Evolutionary conservation across 1,284 basidiomycete genomes (phyloP).

Genomic region (Ustilago crameri): DNA sequence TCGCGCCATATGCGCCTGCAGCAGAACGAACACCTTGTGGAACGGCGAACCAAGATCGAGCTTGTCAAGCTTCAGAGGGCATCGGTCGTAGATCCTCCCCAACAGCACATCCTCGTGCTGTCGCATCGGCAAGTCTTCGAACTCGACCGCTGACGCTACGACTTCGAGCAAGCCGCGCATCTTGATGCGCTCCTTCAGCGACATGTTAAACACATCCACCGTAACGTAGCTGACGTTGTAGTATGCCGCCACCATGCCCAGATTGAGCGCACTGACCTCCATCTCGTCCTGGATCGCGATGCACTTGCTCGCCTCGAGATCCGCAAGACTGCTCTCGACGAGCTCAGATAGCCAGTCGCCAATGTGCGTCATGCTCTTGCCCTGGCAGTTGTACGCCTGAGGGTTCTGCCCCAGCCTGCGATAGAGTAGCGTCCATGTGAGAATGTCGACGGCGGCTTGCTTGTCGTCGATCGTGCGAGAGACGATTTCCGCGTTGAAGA

Average conservation of each 20-base stretch:
- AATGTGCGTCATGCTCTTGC: slow-evolving; percentile 61
- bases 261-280: slow-evolving; percentile 70
- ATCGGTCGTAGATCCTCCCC: slow-evolving; percentile 90
- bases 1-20: slow-evolving; percentile 96
- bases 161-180: slow-evolving; percentile 96
- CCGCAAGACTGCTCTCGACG: slow-evolving; percentile 90
- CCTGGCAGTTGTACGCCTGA: slow-evolving; percentile 66
- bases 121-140: slow-evolving; percentile 86
- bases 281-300: slow-evolving; percentile 81
- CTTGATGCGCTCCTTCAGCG: slow-evolving; percentile 95
- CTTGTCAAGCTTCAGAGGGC: slow-evolving; percentile 86
- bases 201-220: slow-evolving; percentile 94
- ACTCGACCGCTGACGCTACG: slow-evolving; percentile 93
- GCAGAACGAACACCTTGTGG: slow-evolving; percentile 96
- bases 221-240: slow-evolving; percentile 83
- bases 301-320: slow-evolving; percentile 92
- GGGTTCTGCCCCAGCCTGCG: slow-evolving; percentile 91
- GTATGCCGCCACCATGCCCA: slow-evolving; percentile 71
- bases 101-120: slow-evolving; percentile 71
- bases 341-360: slow-evolving; percentile 80
- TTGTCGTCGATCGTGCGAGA: slow-evolving; percentile 90
- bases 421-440: slow-evolving; percentile 97
- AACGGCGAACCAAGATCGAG: slow-evolving; percentile 93
- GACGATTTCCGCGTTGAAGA: slow-evolving; percentile 97
- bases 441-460: slow-evolving; percentile 74